These are phyloP conservation scores for Sporothrix sp. DNA, from an alignment of 2,329 filamentous ascomycete species.

Conservation along the genomic window DNA sequence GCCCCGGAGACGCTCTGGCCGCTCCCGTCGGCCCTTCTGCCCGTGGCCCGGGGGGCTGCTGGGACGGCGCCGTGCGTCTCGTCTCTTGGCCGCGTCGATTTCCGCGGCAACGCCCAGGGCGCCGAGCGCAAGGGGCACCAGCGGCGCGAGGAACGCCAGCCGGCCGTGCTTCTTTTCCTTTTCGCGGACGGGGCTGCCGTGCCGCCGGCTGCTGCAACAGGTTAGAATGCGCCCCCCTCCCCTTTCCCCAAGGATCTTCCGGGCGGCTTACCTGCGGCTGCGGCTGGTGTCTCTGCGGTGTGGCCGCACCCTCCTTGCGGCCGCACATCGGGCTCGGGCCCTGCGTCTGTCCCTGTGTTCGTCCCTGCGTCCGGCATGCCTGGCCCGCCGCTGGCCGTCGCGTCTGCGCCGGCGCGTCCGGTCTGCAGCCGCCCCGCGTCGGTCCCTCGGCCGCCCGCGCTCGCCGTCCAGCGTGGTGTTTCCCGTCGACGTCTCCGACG, in stretches of 20 bases:
- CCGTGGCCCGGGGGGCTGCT: neutral
- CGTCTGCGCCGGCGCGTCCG: neutral
- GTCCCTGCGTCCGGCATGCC: neutral
- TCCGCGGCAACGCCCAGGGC: constrained; percentile 2
- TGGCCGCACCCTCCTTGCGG: neutral
- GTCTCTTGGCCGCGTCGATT: neutral
- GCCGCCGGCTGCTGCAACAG: neutral
- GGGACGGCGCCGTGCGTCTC: neutral
- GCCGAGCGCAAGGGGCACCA: constrained; percentile 6
- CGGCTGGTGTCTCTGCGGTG: constrained; percentile 8
- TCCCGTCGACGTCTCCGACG: constrained; percentile 12
- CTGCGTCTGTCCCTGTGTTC: neutral
- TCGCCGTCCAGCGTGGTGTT: neutral
- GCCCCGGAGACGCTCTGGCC: neutral
- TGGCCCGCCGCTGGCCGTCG: neutral
- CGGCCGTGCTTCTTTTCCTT: neutral
- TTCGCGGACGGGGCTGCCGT: neutral
- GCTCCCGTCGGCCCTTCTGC: neutral
- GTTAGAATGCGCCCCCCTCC: neutral
- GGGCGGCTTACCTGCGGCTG: constrained; percentile 1
- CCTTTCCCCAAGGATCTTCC: too few relatives aligned
- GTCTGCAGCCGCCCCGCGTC: neutral
- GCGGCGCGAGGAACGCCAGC: constrained; percentile 5
- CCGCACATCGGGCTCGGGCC: neutral
- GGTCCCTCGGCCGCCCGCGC: neutral